These are phyloP conservation scores for Boletus sp. DNA, from an alignment of 1,284 basidiomycete genomes.

Conservation along the genomic window DNA sequence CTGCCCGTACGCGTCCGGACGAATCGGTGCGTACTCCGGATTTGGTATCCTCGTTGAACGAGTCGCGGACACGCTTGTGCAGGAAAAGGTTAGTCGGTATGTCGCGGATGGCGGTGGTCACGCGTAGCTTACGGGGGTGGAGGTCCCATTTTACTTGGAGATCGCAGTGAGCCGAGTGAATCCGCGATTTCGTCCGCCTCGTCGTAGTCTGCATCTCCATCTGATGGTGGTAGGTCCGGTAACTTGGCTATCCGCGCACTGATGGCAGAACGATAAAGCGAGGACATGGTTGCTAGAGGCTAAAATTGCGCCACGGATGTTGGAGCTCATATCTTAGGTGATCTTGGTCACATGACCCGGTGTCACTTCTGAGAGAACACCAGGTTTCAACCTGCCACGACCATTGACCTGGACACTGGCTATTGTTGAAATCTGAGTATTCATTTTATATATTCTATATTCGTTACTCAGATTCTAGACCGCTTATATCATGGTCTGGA, in stretches of 20 bases:
- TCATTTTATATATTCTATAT: no score
- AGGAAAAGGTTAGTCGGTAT: neutral
- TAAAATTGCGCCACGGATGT: no score
- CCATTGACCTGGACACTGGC: no score
- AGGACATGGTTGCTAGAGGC: conserved; percentile 47
- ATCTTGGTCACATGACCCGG: neutral
- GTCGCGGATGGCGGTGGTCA: neutral
- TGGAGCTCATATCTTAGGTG: no score
- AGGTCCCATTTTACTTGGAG: conserved; percentile 48
- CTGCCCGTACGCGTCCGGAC: conserved; percentile 46
- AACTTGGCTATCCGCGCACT: conserved; percentile 64
- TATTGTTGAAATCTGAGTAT: no score
- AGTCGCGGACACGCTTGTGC: conserved; percentile 16
- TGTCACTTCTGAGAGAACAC: no score
- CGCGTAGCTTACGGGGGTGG: conserved; percentile 49
- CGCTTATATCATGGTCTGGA: no score
- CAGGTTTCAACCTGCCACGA: no score
- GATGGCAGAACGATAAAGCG: conserved; percentile 66
- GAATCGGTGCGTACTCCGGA: conserved; percentile 66
- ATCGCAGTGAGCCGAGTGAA: conserved; percentile 56
- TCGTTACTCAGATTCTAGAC: no score
- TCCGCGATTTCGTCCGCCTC: conserved; percentile 62
- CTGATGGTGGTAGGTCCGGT: conserved; percentile 45
- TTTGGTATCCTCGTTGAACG: conserved; percentile 42
- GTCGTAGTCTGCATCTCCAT: conserved; percentile 44